These are phyloP conservation scores for Suillus spraguei DNA, from an alignment of 768 basidiomycete species.

Conservation along the genomic window DNA sequence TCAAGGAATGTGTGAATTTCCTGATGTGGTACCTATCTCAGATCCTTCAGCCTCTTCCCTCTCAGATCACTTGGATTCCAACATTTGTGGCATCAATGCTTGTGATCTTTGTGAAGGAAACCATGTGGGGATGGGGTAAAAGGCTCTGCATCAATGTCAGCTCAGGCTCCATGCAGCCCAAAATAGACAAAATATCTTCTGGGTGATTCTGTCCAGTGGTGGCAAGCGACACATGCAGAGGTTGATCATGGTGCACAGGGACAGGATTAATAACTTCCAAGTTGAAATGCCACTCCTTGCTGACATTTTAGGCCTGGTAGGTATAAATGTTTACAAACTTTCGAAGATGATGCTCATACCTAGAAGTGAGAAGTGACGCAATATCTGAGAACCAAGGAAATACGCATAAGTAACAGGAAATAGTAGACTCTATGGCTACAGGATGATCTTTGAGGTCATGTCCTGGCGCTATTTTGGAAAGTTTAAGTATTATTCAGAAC, in stretches of 20 bases:
- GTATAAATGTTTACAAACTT: too few species aligned
- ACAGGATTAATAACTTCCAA: too few species aligned
- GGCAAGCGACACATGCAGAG: background rate
- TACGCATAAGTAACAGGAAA: background rate
- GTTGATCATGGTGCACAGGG: background rate
- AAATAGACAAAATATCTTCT: conserved; percentile 12
- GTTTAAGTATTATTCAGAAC: background rate
- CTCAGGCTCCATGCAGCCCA: background rate
- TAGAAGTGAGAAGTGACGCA: background rate
- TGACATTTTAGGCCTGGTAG: too few species aligned
- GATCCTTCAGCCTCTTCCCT: too few species aligned
- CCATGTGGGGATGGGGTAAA: background rate
- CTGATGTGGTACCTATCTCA: too few species aligned
- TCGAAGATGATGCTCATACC: too few species aligned
- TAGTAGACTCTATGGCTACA: background rate
- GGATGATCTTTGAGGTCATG: background rate
- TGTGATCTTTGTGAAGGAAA: conserved; percentile 7
- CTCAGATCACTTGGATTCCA: too few species aligned
- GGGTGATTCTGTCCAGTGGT: conserved; percentile 11
- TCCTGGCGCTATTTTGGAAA: background rate
- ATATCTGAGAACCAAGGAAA: background rate
- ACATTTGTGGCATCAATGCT: background rate
- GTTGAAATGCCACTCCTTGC: too few species aligned
- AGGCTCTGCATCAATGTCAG: background rate
- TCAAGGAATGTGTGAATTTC: too few species aligned